Evolutionary conservation across 2,329 filamentous ascomycete genomes (phyloP), one percentile per base, ranked within the genome.

Genomic region (Elsinoe australis): DNA sequence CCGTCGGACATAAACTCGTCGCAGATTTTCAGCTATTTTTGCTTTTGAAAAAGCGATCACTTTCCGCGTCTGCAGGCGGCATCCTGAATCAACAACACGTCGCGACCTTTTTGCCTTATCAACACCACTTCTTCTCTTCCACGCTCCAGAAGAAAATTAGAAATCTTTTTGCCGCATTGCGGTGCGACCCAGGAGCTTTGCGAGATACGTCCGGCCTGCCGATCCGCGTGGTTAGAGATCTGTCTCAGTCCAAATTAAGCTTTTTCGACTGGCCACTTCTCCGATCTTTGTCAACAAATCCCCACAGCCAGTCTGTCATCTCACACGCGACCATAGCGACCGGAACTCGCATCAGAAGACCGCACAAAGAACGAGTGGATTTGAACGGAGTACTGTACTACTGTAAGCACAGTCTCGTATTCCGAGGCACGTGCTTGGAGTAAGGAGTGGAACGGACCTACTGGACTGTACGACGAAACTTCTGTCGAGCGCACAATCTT

Each of bases 251-350:
- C 33, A 21, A 32, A 48, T 34, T 48, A 48, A 48, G 45, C 45
- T 48, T 48, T 48, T 48, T 33, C 33, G 18, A 34, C 33, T 21
- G 21, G 33, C 19, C 32, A 28, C 32, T 48, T 29, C 45, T 48
- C 45, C 21, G 21, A 38, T 38, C 32, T 48, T 31, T 48, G 45
- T 48, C 45, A 48, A 48, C 45, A 48, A 48, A 36, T 36, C 45
- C 44, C 45, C 45, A 48, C 45, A 21, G 33, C 45, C 33, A 18
- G 10, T 38, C 32, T 26, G 32, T 38, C 45, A 36, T 39, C 45
- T 38, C 17, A 48, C 45, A 48, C 45, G 45, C 45, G 45, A 48
- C 33, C 44, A n/a, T n/a, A n/a, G n/a, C n/a, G n/a, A n/a, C n/a
- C n/a, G n/a, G n/a, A 29, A 29, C 26, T 12, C 26, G 6, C 26